Conservation (phyloP, 805 yeast species). For the Teunomyces cretensis region DNA sequence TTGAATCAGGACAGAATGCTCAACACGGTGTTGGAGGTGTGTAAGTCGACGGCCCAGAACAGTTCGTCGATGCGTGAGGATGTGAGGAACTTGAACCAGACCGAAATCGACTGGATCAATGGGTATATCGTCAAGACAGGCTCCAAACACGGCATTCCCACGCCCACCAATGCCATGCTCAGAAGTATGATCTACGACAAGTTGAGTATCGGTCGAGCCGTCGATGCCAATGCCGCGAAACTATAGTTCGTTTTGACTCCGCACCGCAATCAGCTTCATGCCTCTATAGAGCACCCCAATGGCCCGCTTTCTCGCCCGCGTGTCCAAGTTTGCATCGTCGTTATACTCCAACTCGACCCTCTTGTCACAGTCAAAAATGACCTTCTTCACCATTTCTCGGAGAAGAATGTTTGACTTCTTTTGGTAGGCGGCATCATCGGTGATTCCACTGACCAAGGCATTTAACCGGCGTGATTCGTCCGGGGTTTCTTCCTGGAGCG, state of each 20-base stretch:
- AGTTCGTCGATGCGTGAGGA: constrained; percentile 76
- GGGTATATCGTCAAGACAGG: constrained; percentile 72
- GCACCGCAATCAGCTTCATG: constrained; percentile 22
- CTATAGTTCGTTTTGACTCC: neutral
- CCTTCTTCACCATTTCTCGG: constrained; percentile 30
- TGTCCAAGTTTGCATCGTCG: constrained; percentile 14
- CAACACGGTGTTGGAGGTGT: constrained; percentile 32
- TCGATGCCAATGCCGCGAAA: constrained; percentile 18
- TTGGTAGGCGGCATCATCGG: constrained; percentile 41
- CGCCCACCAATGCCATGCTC: constrained; percentile 50
- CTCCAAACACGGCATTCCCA: constrained; percentile 36
- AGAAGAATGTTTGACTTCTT: constrained; percentile 28
- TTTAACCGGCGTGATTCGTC: constrained; percentile 32
- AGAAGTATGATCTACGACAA: constrained; percentile 44
- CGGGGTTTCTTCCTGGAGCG: constrained; percentile 37
- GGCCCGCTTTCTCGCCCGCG: constrained; percentile 16
- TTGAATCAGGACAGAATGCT: constrained; percentile 34
- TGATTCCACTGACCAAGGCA: constrained; percentile 46
- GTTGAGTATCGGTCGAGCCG: constrained; percentile 27
- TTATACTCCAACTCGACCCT: constrained; percentile 16
- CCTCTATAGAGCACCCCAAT: constrained; percentile 27
- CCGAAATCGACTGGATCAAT: constrained; percentile 82
- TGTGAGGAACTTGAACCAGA: constrained; percentile 48
- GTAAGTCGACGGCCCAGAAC: constrained; percentile 50
- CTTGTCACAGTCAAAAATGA: constrained; percentile 21